phyloP scores from a whole-genome alignment of 2,329 filamentous ascomycete species.

The Apiospora kogelbergensis region DNA sequence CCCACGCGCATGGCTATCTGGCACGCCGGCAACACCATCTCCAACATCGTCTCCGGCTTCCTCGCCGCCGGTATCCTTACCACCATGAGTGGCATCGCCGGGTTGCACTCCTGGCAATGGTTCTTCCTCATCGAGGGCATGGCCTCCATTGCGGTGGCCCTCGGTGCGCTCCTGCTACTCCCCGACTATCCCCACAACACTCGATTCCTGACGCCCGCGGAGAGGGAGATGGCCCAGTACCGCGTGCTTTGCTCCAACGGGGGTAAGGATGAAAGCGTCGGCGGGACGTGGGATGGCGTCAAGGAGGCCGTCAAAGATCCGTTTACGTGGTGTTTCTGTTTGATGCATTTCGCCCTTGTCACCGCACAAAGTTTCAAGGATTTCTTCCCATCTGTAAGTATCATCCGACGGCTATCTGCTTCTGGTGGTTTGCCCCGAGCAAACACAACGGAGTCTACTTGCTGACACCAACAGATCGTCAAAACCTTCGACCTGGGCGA shows the following conservation, averaged over 20 bases:
- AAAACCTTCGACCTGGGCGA: slow-evolving; percentile 27
- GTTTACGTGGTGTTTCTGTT: slow-evolving; percentile 39
- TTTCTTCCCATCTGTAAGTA: slow-evolving; percentile 39
- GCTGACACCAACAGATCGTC: slow-evolving; percentile 19
- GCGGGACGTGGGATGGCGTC: slow-evolving; percentile 38
- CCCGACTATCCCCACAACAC: slow-evolving; percentile 40
- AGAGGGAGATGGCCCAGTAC: slow-evolving; percentile 38
- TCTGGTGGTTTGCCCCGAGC: too few species aligned
- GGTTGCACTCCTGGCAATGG: slow-evolving; percentile 44
- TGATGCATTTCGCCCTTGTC: slow-evolving; percentile 45
- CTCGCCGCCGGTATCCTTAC: slow-evolving; percentile 44
- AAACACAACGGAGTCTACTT: too few species aligned
- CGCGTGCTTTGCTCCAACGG: slow-evolving; percentile 35
- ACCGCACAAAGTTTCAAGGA: slow-evolving; percentile 40
- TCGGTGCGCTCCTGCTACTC: slow-evolving; percentile 35
- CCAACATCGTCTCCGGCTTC: slow-evolving; percentile 44
- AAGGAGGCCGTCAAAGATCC: slow-evolving; percentile 33
- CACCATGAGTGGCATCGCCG: slow-evolving; percentile 39
- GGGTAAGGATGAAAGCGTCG: slow-evolving; percentile 32
- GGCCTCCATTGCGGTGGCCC: slow-evolving; percentile 33
- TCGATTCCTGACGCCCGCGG: slow-evolving; percentile 38
- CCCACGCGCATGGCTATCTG: slow-evolving; percentile 42
- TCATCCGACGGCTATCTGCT: not conserved
- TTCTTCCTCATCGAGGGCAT: slow-evolving; percentile 45
- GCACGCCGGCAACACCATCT: slow-evolving; percentile 45